Evolutionary conservation across 1,284 basidiomycete genomes (phyloP).

Genomic region (Peniophora sp.): DNA sequence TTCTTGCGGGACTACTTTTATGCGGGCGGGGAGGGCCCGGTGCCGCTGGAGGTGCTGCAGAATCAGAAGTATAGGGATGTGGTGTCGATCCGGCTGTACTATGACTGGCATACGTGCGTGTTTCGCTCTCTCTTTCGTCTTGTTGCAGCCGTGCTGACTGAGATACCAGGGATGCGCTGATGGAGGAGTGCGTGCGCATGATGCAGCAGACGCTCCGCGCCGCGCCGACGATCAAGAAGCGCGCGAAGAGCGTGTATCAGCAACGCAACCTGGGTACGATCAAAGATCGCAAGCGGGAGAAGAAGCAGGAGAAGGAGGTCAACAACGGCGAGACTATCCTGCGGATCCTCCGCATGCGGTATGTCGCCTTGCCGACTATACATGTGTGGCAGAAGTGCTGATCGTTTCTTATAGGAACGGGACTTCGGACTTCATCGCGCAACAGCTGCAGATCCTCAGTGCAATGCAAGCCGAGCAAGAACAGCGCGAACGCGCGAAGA

Average conservation of each 20-base stretch:
- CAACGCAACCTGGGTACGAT: slow-evolving; percentile 96
- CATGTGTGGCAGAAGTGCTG: too few relatives aligned
- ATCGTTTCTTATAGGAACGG: slow-evolving; percentile 43
- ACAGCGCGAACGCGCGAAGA: slow-evolving; percentile 46
- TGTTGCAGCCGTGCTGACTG: slow-evolving; percentile 27
- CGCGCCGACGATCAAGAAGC: slow-evolving; percentile 73
- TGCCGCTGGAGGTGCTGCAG: slow-evolving; percentile 84
- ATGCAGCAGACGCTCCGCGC: slow-evolving; percentile 78
- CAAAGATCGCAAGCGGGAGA: slow-evolving; percentile 89
- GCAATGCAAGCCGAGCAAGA: slow-evolving; percentile 71
- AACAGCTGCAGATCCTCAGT: slow-evolving; percentile 75
- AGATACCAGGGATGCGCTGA: slow-evolving; percentile 83
- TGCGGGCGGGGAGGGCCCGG: slow-evolving; percentile 85
- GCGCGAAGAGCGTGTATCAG: slow-evolving; percentile 84
- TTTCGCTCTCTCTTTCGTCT: slow-evolving; percentile 1
- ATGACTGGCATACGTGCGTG: slow-evolving; percentile 85
- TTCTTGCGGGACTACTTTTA: slow-evolving; percentile 95
- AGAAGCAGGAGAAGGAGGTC: slow-evolving; percentile 69
- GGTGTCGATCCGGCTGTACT: slow-evolving; percentile 84
- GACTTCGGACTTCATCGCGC: slow-evolving; percentile 84
- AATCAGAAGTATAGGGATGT: slow-evolving; percentile 95
- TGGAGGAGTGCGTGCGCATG: slow-evolving; percentile 94
- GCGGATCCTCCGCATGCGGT: slow-evolving; percentile 91
- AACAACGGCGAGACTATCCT: slow-evolving; percentile 85
- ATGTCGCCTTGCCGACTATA: too few relatives aligned